phyloP scores from a whole-genome alignment of 1,284 basidiomycete genomes.

The Hemileia vastatrix region DNA sequence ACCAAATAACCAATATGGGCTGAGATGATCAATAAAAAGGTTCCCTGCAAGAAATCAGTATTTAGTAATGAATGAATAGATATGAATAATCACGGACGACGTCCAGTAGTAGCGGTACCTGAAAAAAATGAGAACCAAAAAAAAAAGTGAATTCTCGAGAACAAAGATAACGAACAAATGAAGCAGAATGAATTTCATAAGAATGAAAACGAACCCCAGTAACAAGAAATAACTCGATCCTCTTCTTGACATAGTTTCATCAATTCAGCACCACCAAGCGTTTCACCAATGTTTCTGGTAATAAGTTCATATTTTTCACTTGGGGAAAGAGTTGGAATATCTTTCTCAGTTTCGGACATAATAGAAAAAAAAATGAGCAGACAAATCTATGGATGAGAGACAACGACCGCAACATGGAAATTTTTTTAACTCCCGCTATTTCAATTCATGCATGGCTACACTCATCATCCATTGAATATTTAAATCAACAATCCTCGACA shows the following conservation, averaged over 20 bases:
- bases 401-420: too few relatives aligned
- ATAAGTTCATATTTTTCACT: slow-evolving; percentile 74
- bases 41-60: neutral
- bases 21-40: slow-evolving; percentile 41
- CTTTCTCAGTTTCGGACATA: too few relatives aligned
- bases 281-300: slow-evolving; percentile 75
- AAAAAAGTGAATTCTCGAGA: slow-evolving; percentile 19
- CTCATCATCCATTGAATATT: too few relatives aligned
- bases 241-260: slow-evolving; percentile 72
- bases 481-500: too few relatives aligned
- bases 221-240: slow-evolving; percentile 58
- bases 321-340: slow-evolving; percentile 30
- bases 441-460: too few relatives aligned
- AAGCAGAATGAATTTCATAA: neutral
- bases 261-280: slow-evolving; percentile 74
- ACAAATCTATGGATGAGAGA: too few relatives aligned
- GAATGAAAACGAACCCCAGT: slow-evolving; percentile 63
- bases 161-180: slow-evolving; percentile 8
- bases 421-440: too few relatives aligned
- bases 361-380: too few relatives aligned
- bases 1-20: slow-evolving; percentile 98
- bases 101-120: slow-evolving; percentile 88
- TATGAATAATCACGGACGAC: slow-evolving; percentile 64
- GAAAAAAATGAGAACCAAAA: slow-evolving; percentile 33
- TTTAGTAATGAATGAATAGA: slow-evolving; percentile 6